A percentile compares a stretch with the other conserved stretches of the same genome.
Evolutionary conservation across 2,329 filamentous ascomycete genomes (phyloP).

Genomic region (Xylaria sp.): DNA sequence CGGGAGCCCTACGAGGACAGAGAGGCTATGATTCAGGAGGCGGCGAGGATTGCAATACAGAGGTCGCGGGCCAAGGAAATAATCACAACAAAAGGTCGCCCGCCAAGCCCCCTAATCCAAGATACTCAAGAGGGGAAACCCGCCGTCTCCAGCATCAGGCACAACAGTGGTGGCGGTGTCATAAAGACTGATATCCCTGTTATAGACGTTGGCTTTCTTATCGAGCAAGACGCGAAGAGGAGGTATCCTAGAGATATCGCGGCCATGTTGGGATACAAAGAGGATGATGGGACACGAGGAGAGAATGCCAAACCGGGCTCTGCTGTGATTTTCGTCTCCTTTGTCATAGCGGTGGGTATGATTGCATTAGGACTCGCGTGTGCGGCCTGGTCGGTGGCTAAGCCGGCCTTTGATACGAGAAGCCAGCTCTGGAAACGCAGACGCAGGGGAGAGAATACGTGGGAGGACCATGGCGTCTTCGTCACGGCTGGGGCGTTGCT

Average conservation of each 20-base stretch:
- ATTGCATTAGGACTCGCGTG: constrained; percentile 36
- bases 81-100: constrained; percentile 28
- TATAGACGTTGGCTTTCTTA: constrained; percentile 1
- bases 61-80: constrained; percentile 40
- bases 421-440: constrained; percentile 43
- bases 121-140: constrained; percentile 27
- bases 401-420: constrained; percentile 43
- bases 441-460: constrained; percentile 38
- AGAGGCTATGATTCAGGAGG: constrained; percentile 42
- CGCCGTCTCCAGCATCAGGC: constrained; percentile 15
- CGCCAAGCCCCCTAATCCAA: constrained; percentile 26
- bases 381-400: constrained; percentile 42
- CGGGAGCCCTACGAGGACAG: constrained; percentile 26
- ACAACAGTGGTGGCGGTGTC: constrained; percentile 32
- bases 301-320: constrained; percentile 3
- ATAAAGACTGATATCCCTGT: constrained; percentile 42
- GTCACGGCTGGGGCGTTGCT: constrained; percentile 38
- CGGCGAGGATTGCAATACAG: constrained; percentile 43
- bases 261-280: background rate
- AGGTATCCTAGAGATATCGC: background rate
- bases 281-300: background rate
- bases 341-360: constrained; percentile 29
- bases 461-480: constrained; percentile 40
- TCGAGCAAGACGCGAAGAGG: background rate
- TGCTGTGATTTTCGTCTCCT: constrained; percentile 16